phyloP scores from a whole-genome alignment of 805 yeast genomes.

The Danielozyma ontarioensis region DNA sequence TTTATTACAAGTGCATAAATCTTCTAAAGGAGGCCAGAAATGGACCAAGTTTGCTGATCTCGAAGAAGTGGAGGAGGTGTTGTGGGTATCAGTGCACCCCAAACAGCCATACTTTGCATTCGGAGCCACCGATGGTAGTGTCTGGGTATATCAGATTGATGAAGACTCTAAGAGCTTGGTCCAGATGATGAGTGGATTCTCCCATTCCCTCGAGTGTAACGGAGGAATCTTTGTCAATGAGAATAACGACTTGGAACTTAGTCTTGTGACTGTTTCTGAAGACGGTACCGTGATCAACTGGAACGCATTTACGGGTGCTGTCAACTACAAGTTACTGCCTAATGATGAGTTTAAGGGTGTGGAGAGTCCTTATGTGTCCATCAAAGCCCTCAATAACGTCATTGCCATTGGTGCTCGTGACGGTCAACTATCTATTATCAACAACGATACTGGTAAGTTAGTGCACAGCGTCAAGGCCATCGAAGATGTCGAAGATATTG shows the following conservation, averaged over 20 bases:
- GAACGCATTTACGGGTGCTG: constrained; percentile 78
- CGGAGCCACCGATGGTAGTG: constrained; percentile 89
- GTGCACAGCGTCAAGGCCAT: constrained; percentile 62
- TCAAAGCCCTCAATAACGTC: constrained; percentile 48
- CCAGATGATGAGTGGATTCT: constrained; percentile 72
- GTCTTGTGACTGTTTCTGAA: constrained; percentile 71
- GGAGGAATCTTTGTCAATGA: constrained; percentile 67
- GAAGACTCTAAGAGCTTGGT: constrained; percentile 44
- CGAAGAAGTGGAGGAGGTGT: constrained; percentile 87
- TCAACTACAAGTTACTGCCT: constrained; percentile 60
- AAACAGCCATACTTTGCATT: constrained; percentile 77
- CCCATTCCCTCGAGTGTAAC: constrained; percentile 77
- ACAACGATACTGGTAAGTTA: constrained; percentile 67
- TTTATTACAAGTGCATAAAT: constrained; percentile 64
- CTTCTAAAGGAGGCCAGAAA: constrained; percentile 71
- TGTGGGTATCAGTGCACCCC: constrained; percentile 82
- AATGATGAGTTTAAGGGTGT: constrained; percentile 64
- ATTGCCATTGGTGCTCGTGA: constrained; percentile 84
- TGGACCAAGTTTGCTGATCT: constrained; percentile 70
- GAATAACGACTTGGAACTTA: constrained; percentile 49
- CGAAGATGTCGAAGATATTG: constrained; percentile 44
- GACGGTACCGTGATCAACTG: constrained; percentile 85
- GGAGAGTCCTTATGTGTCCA: constrained; percentile 84
- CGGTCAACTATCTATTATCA: constrained; percentile 77
- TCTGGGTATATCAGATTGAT: constrained; percentile 83